These are phyloP conservation scores for Penicillium sp. DNA, from an alignment of 2,329 filamentous ascomycete genomes.

Conservation along the genomic window DNA sequence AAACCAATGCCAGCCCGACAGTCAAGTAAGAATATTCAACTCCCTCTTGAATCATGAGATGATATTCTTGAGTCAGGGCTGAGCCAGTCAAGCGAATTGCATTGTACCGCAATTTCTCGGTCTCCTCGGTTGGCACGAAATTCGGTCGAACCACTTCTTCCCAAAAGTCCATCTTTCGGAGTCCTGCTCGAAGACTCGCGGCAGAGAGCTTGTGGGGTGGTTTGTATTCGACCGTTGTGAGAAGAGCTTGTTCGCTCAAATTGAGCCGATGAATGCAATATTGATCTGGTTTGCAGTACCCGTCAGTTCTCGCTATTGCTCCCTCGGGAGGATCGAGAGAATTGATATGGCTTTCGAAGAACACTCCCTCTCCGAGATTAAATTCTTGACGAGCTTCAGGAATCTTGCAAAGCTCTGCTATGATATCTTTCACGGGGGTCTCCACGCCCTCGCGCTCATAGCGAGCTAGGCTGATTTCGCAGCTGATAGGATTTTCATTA, in stretches of 20 bases:
- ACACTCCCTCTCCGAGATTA: slow-evolving; percentile 18
- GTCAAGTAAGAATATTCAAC: slow-evolving; percentile 31
- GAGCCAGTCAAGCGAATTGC: slow-evolving; percentile 21
- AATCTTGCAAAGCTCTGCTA: slow-evolving; percentile 25
- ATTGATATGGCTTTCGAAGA: slow-evolving; percentile 24
- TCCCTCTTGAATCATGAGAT: slow-evolving; percentile 33
- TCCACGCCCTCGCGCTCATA: slow-evolving; percentile 27
- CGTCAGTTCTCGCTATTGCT: slow-evolving; percentile 1
- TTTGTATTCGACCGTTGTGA: slow-evolving; percentile 23
- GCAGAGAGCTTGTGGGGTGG: slow-evolving; percentile 22
- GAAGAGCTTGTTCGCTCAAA: slow-evolving; percentile 10
- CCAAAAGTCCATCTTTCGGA: slow-evolving; percentile 22
- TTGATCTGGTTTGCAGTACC: slow-evolving; percentile 16
- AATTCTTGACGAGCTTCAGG: slow-evolving; percentile 21
- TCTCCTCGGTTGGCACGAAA: slow-evolving; percentile 11
- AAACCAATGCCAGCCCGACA: slow-evolving; percentile 22
- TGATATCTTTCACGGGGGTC: slow-evolving; percentile 24
- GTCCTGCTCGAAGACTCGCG: slow-evolving; percentile 14
- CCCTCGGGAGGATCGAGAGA: slow-evolving; percentile 9
- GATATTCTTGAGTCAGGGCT: slow-evolving; percentile 28
- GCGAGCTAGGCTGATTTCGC: slow-evolving; percentile 18
- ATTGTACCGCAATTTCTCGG: slow-evolving; percentile 25
- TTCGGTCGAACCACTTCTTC: slow-evolving; percentile 20
- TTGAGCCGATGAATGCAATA: slow-evolving; percentile 21
- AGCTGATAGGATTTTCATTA: slow-evolving; percentile 11